These are phyloP conservation scores for Claviceps lovelessii DNA, from an alignment of 2,329 filamentous ascomycete genomes.

Conservation along the genomic window DNA sequence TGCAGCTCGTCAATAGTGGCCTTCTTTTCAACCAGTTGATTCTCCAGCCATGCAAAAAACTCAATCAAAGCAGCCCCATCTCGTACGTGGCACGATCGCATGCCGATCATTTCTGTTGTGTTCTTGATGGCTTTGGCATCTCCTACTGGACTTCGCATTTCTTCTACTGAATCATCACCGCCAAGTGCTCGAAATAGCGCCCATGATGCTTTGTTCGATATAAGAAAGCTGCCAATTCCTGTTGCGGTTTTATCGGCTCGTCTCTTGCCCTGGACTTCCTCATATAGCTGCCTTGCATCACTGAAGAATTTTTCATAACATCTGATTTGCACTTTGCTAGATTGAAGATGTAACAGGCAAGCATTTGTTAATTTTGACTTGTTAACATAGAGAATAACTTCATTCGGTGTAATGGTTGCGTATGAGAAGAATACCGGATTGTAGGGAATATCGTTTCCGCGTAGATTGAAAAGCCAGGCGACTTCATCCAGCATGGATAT, in stretches of 20 bases:
- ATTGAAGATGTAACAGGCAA: conserved; percentile 53
- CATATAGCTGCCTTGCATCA: conserved; percentile 51
- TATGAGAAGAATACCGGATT: conserved; percentile 99
- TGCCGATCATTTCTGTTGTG: conserved; percentile 72
- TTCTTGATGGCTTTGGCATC: conserved; percentile 96
- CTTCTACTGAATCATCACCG: conserved; percentile 72
- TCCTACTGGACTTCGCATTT: conserved; percentile 70
- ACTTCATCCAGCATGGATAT: conserved; percentile 93
- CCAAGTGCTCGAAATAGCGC: conserved; percentile 76
- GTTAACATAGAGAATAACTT: conserved; percentile 73
- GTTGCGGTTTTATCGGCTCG: conserved; percentile 16
- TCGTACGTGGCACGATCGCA: conserved; percentile 85
- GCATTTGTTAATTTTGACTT: conserved; percentile 58
- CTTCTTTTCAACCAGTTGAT: conserved; percentile 65
- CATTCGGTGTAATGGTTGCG: conserved; percentile 65
- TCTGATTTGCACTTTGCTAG: conserved; percentile 57
- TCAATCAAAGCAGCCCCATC: conserved; percentile 83
- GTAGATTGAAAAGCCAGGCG: conserved; percentile 96
- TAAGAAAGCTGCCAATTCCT: conserved; percentile 52
- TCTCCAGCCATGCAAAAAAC: conserved; percentile 94
- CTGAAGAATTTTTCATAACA: conserved; percentile 72
- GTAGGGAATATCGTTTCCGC: conserved; percentile 89
- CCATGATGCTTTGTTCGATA: conserved; percentile 88
- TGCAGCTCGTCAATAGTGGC: conserved; percentile 70
- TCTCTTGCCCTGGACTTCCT: conserved; percentile 24